phyloP scores from a whole-genome alignment of 2,329 filamentous ascomycete genomes.

The Fusarium napiforme region DNA sequence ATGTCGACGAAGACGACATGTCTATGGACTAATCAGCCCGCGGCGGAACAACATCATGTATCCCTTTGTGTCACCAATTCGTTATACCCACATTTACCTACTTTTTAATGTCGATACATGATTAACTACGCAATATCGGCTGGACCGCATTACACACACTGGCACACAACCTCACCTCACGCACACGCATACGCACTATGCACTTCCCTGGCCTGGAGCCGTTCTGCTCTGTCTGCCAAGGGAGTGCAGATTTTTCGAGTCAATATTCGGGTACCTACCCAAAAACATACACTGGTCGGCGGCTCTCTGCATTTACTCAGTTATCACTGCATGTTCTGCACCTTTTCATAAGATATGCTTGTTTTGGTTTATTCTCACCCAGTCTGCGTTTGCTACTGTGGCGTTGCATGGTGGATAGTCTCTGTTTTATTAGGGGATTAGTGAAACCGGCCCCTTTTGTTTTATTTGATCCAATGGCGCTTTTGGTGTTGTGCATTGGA shows the following conservation, averaged over 20 bases:
- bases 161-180: not conserved
- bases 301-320: slow-evolving; percentile 31
- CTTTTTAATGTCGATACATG: slow-evolving; percentile 38
- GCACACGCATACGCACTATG: not conserved
- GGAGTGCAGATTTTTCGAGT: not conserved
- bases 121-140: slow-evolving; percentile 23
- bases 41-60: slow-evolving; percentile 11
- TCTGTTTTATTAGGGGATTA: not conserved
- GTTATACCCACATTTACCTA: slow-evolving; percentile 33
- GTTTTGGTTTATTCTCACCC: not conserved
- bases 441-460: not conserved
- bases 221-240: not conserved
- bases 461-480: slow-evolving; percentile 2
- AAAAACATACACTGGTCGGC: slow-evolving; percentile 25
- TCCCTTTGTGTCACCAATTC: slow-evolving; percentile 23
- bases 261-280: slow-evolving; percentile 3
- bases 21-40: slow-evolving; percentile 43
- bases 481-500: slow-evolving; percentile 9
- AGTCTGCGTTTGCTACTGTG: slow-evolving; percentile 8
- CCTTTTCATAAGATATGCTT: not conserved
- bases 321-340: slow-evolving; percentile 1
- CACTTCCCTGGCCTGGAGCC: not conserved
- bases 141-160: slow-evolving; percentile 27
- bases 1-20: slow-evolving; percentile 60
- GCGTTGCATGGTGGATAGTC: slow-evolving; percentile 13